Conservation (phyloP, 441 rosid species). For the Pelargonium cotyledonis region DNA sequence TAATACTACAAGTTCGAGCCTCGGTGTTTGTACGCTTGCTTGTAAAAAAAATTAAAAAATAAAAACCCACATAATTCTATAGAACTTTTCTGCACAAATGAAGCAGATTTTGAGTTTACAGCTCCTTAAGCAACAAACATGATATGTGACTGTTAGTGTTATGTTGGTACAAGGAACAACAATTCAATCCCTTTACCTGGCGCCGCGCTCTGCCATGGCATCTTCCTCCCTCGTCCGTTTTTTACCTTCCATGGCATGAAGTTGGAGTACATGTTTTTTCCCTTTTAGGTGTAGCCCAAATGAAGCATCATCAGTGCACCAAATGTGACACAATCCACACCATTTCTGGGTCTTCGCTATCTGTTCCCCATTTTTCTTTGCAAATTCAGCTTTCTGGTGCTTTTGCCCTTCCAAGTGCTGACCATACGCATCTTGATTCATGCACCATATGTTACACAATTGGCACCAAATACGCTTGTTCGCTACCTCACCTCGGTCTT, state of each 20-base stretch:
- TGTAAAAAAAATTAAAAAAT: too few relatives aligned
- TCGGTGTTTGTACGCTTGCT: too few relatives aligned
- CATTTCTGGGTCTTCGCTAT: neutral
- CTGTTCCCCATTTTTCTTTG: neutral
- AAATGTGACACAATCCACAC: neutral
- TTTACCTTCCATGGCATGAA: neutral
- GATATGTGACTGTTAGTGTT: too few relatives aligned
- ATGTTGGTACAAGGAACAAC: too few relatives aligned
- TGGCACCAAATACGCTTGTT: neutral
- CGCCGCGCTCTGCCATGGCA: neutral
- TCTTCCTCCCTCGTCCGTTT: neutral
- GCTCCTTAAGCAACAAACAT: too few relatives aligned
- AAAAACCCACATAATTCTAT: too few relatives aligned
- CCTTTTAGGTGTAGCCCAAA: neutral
- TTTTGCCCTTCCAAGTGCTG: neutral
- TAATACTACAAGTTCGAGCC: too few relatives aligned
- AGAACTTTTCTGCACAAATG: too few relatives aligned
- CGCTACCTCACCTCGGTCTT: neutral
- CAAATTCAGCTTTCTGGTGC: neutral
- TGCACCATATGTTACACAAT: neutral
- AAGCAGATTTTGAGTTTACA: too few relatives aligned
- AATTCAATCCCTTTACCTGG: too few relatives aligned
- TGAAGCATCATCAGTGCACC: neutral
- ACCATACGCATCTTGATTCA: neutral
- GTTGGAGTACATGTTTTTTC: neutral